A percentile compares a stretch with the other conserved stretches of the same genome.
phyloP scores from a whole-genome alignment of 2,329 filamentous ascomycete genomes.

The Chrysoporthe cubensis region DNA sequence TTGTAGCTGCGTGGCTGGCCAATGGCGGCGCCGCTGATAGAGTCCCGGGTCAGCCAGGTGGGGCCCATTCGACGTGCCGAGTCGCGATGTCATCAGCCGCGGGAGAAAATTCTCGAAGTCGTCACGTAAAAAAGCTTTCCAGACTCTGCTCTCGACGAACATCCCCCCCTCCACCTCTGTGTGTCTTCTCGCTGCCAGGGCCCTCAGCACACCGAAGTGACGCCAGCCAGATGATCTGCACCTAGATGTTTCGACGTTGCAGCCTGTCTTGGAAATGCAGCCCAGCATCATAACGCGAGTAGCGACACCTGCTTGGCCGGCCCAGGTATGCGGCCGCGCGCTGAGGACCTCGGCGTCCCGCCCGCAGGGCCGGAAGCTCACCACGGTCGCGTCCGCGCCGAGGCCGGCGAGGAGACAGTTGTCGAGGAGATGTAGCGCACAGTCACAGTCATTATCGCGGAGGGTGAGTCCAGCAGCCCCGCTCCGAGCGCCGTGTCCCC shows the following conservation, averaged over 20 bases:
- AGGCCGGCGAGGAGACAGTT: constrained; percentile 27
- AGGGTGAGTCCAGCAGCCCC: constrained; percentile 20
- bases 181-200: not conserved
- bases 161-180: not conserved
- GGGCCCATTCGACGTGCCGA: not conserved
- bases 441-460: constrained; percentile 16
- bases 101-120: constrained; percentile 21
- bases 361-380: constrained; percentile 29
- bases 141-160: constrained; percentile 10
- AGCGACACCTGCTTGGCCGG: constrained; percentile 37
- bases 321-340: constrained; percentile 38
- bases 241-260: constrained; percentile 19
- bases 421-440: constrained; percentile 15
- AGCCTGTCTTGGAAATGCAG: constrained; percentile 36
- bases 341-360: constrained; percentile 32
- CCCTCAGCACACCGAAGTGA: not conserved
- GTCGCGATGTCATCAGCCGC: constrained; percentile 22
- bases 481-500: not conserved
- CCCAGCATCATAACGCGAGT: constrained; percentile 40
- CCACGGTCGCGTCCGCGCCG: constrained; percentile 30
- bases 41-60: not conserved
- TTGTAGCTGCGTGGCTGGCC: not conserved
- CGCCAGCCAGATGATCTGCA: not conserved
- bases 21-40: constrained; percentile 1
- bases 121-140: constrained; percentile 16